Evolutionary conservation across 1,284 basidiomycete species (phyloP).

Genomic region (Peniophora sp.): DNA sequence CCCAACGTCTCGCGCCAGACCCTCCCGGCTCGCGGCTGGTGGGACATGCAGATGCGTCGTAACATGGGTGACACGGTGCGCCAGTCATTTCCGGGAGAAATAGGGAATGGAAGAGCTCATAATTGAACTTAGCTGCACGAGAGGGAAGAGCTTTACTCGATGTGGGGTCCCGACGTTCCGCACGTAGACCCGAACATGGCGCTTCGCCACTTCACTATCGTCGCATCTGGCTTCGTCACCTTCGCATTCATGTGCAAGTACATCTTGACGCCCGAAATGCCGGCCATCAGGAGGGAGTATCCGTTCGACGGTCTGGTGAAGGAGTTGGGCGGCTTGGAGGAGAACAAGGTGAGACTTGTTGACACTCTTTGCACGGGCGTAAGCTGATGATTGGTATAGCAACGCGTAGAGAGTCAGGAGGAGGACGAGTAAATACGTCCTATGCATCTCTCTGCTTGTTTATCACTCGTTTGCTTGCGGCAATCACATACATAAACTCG

Average conservation of each 20-base stretch:
- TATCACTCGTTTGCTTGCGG: too few relatives aligned
- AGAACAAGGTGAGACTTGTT: conserved; percentile 50
- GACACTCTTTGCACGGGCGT: conserved; percentile 1
- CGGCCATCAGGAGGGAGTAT: conserved; percentile 60
- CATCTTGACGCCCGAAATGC: conserved; percentile 45
- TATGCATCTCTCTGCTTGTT: too few relatives aligned
- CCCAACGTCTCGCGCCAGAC: conserved; percentile 65
- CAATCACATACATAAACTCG: too few relatives aligned
- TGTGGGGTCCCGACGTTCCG: conserved; percentile 84
- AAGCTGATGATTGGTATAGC: conserved; percentile 8
- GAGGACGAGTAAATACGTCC: conserved; percentile 8
- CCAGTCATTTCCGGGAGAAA: conserved; percentile 6
- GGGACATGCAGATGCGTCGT: conserved; percentile 74
- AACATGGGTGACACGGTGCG: conserved; percentile 81
- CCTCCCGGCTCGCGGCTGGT: conserved; percentile 70
- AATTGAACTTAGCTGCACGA: conserved; percentile 61
- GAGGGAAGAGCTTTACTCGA: conserved; percentile 74
- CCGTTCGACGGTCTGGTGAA: conserved; percentile 63
- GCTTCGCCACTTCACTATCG: conserved; percentile 55
- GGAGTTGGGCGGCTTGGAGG: conserved; percentile 68
- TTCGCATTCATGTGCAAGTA: conserved; percentile 51
- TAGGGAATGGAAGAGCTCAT: not conserved
- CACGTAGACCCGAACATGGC: conserved; percentile 49
- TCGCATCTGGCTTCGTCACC: conserved; percentile 48
- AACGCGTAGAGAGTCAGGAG: conserved; percentile 12